phyloP scores from a whole-genome alignment of 768 basidiomycete genomes.

The Tricholoma bakamatsutake region DNA sequence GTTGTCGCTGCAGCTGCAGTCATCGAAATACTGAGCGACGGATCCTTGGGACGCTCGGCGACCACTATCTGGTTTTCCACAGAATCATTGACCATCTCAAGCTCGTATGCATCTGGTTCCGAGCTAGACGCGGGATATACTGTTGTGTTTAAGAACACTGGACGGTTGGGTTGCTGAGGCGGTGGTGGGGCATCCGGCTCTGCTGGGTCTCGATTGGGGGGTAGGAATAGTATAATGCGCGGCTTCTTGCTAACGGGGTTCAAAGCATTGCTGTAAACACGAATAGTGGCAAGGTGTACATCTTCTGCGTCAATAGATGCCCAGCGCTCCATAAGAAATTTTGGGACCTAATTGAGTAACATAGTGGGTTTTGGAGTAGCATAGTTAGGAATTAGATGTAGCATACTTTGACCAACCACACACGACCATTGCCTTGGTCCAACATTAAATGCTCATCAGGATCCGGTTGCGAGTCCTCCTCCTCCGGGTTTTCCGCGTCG shows the following conservation, averaged over 20 bases:
- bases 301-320: conserved; percentile 66
- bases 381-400: conserved; percentile 1
- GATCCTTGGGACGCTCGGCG: conserved; percentile 73
- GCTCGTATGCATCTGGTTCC: conserved; percentile 72
- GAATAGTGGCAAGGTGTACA: conserved; percentile 77
- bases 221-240: conserved; percentile 62
- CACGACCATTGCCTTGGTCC: conserved; percentile 64
- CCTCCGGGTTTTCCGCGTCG: conserved; percentile 40
- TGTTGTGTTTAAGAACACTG: conserved; percentile 30
- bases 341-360: conserved; percentile 57
- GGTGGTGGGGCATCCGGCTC: conserved; percentile 6
- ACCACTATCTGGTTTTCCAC: conserved; percentile 85
- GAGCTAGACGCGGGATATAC: conserved; percentile 25
- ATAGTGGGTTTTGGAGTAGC: not conserved
- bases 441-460: conserved; percentile 82
- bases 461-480: conserved; percentile 64
- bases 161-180: conserved; percentile 26
- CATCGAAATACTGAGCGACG: conserved; percentile 29
- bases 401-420: conserved; percentile 83
- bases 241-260: conserved; percentile 41
- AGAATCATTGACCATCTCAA: conserved; percentile 81
- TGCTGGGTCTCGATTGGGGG: conserved; percentile 47
- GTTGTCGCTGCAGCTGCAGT: conserved; percentile 34
- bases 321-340: conserved; percentile 85
- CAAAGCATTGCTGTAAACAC: conserved; percentile 59